Percentiles rank a stretch among this genome's conserved stretches.
Evolutionary conservation across 352 stramenopile genomes (phyloP).

Genomic region (Pythium sukuiense): DNA sequence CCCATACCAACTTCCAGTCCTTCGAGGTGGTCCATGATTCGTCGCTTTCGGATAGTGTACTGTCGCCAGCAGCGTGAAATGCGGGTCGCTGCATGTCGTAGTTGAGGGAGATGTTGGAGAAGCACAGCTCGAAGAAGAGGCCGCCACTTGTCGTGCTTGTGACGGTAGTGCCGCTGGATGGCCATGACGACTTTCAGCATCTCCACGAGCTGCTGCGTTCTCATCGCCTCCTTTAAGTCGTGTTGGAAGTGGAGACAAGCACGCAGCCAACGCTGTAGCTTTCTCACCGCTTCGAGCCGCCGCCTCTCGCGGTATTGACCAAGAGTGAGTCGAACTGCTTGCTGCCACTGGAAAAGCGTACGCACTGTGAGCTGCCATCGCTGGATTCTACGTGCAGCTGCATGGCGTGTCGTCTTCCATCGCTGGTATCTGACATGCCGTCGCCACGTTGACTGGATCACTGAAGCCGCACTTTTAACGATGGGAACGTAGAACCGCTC

Average conservation of each 20-base stretch:
- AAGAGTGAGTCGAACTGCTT: background rate
- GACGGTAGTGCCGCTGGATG: slow-evolving; percentile 45
- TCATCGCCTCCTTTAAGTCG: slow-evolving; percentile 14
- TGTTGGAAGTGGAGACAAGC: background rate
- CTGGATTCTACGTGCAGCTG: slow-evolving; percentile 13
- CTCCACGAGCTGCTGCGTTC: slow-evolving; percentile 22
- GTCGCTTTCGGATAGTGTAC: background rate
- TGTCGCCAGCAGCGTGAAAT: slow-evolving; percentile 1
- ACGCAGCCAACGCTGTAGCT: slow-evolving; percentile 7
- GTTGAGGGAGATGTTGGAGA: slow-evolving; percentile 30
- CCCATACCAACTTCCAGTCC: background rate
- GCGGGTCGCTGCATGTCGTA: background rate
- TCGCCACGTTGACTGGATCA: slow-evolving; percentile 56
- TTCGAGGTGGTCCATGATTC: background rate
- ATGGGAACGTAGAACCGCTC: slow-evolving; percentile 38
- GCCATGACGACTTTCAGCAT: slow-evolving; percentile 30
- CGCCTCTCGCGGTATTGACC: background rate
- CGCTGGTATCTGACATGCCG: slow-evolving; percentile 27
- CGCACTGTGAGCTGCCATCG: slow-evolving; percentile 5
- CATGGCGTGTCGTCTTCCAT: slow-evolving; percentile 11
- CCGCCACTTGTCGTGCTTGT: slow-evolving; percentile 37
- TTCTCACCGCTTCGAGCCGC: background rate
- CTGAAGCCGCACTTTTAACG: slow-evolving; percentile 37
- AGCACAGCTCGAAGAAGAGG: slow-evolving; percentile 31
- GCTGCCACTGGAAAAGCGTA: slow-evolving; percentile 13